A percentile compares a stretch with the other conserved stretches of the same genome.
Evolutionary conservation across 768 basidiomycete genomes (phyloP).

Genomic region (Boletus tomentosulus): DNA sequence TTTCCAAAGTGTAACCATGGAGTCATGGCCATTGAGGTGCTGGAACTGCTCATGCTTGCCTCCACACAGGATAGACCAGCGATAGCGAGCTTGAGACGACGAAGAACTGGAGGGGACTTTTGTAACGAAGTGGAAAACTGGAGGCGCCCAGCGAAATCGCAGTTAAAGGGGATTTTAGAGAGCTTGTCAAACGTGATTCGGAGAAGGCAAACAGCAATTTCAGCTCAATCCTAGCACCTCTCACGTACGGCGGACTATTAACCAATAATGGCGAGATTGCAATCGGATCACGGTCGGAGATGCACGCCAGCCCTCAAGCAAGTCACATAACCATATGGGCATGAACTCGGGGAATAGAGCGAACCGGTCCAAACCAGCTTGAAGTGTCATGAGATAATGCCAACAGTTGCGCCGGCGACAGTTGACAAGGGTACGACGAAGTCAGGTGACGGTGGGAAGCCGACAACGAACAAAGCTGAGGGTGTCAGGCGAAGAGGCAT

Average conservation of each 20-base stretch:
- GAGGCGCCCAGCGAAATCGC: background rate
- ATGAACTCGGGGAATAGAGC: conserved; percentile 8
- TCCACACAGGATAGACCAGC: background rate
- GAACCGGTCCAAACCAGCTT: conserved; percentile 5
- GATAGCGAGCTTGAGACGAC: background rate
- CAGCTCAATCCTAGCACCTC: background rate
- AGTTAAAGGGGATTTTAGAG: background rate
- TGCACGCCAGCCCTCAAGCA: background rate
- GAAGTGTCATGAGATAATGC: background rate
- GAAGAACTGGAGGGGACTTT: background rate
- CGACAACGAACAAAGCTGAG: background rate
- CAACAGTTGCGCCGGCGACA: background rate
- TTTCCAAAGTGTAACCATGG: conserved; percentile 67
- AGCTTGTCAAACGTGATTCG: background rate
- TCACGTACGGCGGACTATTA: background rate
- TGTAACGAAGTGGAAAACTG: background rate
- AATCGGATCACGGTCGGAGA: background rate
- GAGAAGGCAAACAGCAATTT: background rate
- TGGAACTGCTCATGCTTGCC: conserved; percentile 6
- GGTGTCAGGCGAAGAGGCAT: background rate
- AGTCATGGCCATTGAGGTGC: conserved; percentile 43
- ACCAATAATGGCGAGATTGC: background rate
- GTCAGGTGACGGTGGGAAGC: conserved; percentile 9
- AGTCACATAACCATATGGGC: background rate
- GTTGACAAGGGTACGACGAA: background rate